Evolutionary conservation across 257 asterid species (phyloP), one percentile per base, ranked within the genome.

Genomic region (Scutellaria galericulata): DNA sequence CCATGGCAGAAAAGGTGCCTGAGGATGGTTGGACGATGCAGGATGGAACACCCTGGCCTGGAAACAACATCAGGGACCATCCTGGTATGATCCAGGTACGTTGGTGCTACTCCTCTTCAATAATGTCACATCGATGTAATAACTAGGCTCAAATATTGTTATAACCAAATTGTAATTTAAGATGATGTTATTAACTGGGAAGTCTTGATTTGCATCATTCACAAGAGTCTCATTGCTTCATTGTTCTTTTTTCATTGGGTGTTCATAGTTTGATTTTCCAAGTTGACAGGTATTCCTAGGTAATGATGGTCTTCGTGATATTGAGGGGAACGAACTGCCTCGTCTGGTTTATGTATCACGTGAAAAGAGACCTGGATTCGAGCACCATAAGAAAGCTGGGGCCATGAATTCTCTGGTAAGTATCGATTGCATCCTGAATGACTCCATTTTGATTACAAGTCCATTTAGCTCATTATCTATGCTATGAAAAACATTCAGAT

Each of bases 21-120:
- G 97, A 92, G 73, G 97, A 91, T 12, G 97, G 97, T 24, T 92
- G 95, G 96, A 89, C 97, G 57, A 89, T 89, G 95, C 95, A 85
- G 81, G 97, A 92, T 82, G 97, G 97, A 39, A 84, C 96, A 5
- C 89, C 92, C 44, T 92, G 97, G 97, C 97, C 97, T 10, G 97
- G 97, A 68, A 91, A 91, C 83, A 82, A 75, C 79, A 96, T 91
- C 70, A 64, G 85, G 66, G 97, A 89, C 74, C 97, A 92, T 78
- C 96, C 97, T 60, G 97, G 96, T 68, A 92, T 92, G 96, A 92
- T 89, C 78, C 97, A 92, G 96, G 97, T 18, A 18, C 18, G 18
- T 89, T 72, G 68, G 88, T 56, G 18, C 31, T 41, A 24, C 61
- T 39, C 37, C 51, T n/a, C 13, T 11, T 22, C 11, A 27, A 18